phyloP scores from a whole-genome alignment of 2,329 filamentous ascomycete species.

The Talaromyces sp. region DNA sequence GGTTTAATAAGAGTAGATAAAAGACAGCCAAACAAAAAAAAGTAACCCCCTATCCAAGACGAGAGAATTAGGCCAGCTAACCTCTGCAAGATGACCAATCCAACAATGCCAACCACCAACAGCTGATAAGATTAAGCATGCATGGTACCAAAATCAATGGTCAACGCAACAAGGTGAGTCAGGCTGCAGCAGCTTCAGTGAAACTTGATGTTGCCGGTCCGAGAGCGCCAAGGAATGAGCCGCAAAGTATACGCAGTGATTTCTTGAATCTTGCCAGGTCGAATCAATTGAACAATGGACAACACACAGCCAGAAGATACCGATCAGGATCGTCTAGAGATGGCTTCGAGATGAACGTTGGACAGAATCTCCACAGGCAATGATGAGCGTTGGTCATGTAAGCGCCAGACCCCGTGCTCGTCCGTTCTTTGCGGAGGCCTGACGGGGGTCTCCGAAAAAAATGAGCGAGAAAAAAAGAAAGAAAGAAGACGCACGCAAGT shows the following conservation, averaged over 20 bases:
- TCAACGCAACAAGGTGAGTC: neutral
- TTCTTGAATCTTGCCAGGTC: neutral
- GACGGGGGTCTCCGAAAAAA: neutral
- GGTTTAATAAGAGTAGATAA: neutral
- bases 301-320: neutral
- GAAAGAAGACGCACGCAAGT: neutral
- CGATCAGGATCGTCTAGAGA: neutral
- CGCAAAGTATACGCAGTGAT: neutral
- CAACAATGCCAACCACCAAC: neutral
- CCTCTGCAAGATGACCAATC: neutral
- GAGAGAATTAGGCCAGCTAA: neutral
- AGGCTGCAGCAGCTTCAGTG: neutral
- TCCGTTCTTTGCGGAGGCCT: neutral
- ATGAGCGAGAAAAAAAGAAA: neutral
- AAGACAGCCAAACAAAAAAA: neutral
- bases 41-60: neutral
- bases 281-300: neutral
- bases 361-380: neutral
- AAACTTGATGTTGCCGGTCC: neutral
- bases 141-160: neutral
- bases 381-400: neutral
- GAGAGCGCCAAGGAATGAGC: neutral
- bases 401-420: neutral
- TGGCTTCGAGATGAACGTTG: neutral
- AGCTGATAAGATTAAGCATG: neutral